Percentiles rank a stretch among this genome's conserved stretches.
Evolutionary conservation across 2,329 filamentous ascomycete species (phyloP).

Genomic region (Alternaria arborescens): DNA sequence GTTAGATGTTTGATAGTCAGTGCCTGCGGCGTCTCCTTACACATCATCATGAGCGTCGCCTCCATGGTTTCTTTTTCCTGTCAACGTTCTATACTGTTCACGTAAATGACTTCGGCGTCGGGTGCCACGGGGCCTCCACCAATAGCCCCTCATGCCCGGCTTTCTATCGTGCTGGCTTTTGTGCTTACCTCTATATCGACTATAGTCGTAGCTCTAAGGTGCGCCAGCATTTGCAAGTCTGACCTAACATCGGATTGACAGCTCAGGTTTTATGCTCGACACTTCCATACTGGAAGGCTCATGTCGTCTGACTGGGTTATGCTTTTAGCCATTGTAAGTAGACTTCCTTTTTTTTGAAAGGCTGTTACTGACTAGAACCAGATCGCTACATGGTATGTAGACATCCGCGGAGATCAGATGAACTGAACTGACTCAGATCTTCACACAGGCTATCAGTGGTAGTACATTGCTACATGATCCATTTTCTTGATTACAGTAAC

Average conservation of each 20-base stretch:
- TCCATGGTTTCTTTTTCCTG: conserved; percentile 3
- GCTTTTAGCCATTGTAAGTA: conserved; percentile 37
- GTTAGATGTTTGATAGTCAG: conserved; percentile 16
- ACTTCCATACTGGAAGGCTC: conserved; percentile 38
- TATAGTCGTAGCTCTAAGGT: conserved; percentile 41
- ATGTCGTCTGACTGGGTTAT: conserved; percentile 43
- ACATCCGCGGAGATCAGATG: background rate
- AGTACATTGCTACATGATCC: conserved; percentile 39
- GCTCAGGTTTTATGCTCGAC: conserved; percentile 41
- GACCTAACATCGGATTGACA: background rate
- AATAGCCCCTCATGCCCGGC: conserved; percentile 36
- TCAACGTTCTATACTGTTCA: background rate
- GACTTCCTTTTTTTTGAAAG: background rate
- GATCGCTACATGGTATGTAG: conserved; percentile 36
- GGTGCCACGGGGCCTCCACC: background rate
- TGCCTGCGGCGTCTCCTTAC: conserved; percentile 4
- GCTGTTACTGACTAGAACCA: conserved; percentile 25
- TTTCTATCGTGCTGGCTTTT: conserved; percentile 36
- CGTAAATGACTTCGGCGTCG: background rate
- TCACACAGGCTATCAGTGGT: conserved; percentile 29
- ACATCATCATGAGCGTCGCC: conserved; percentile 5
- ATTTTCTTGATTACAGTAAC: conserved; percentile 33
- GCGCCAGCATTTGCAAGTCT: conserved; percentile 1
- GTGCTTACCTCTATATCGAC: conserved; percentile 41
- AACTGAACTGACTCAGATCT: background rate